These are phyloP conservation scores for Cytospora piceae DNA, from an alignment of 2,329 filamentous ascomycete genomes.

Conservation along the genomic window DNA sequence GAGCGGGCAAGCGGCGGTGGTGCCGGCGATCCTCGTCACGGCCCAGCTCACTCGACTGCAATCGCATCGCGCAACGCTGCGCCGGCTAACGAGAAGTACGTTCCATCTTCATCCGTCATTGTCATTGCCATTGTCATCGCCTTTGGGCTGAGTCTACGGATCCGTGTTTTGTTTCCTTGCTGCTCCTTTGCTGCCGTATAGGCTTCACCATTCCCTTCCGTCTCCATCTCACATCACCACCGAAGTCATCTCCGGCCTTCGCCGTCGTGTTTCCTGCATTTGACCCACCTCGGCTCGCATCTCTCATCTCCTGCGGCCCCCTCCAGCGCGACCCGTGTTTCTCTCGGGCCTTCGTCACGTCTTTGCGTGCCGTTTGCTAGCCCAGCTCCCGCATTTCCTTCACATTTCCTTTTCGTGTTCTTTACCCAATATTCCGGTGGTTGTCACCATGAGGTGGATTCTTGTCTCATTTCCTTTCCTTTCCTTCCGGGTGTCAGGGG, in stretches of 20 bases:
- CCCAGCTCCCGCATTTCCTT: conserved; percentile 2
- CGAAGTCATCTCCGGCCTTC: conserved; percentile 18
- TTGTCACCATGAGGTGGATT: conserved; percentile 9
- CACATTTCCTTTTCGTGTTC: background rate
- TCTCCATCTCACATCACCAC: conserved; percentile 9
- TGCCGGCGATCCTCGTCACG: conserved; percentile 45
- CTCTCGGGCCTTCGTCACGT: conserved; percentile 1
- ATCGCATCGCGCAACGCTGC: conserved; percentile 53
- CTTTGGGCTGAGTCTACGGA: conserved; percentile 19
- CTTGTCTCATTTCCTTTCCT: conserved; percentile 19
- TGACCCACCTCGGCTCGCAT: conserved; percentile 12
- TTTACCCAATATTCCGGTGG: conserved; percentile 9
- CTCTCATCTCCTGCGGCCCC: conserved; percentile 4
- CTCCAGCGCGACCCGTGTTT: conserved; percentile 1
- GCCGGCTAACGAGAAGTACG: conserved; percentile 59
- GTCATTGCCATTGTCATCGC: conserved; percentile 4
- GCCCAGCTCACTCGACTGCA: conserved; percentile 45
- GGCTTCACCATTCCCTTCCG: conserved; percentile 1
- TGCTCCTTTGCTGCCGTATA: conserved; percentile 7
- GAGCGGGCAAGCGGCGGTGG: conserved; percentile 53
- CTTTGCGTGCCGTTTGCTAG: background rate
- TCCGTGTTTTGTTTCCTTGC: conserved; percentile 14
- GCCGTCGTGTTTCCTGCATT: conserved; percentile 13
- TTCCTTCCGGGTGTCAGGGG: conserved; percentile 17
- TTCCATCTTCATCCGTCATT: conserved; percentile 33